Evolutionary conservation across 1,284 basidiomycete genomes (phyloP).

Genomic region (Sanghuangporus sanghuang): DNA sequence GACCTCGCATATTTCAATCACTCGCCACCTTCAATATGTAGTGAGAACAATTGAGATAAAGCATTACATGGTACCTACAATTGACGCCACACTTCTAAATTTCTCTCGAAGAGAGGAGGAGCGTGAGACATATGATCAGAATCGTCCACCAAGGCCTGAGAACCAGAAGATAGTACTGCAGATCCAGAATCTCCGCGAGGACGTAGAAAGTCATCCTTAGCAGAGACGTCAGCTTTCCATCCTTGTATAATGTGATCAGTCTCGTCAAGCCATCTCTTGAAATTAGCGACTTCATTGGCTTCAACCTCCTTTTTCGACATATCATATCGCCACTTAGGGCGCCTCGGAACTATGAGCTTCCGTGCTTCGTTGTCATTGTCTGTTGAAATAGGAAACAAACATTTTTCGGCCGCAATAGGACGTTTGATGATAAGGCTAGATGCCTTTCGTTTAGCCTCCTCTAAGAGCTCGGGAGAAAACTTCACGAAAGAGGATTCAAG

Average conservation of each 20-base stretch:
- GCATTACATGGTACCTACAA: constrained; percentile 44
- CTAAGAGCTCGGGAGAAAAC: constrained; percentile 58
- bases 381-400: constrained; percentile 36
- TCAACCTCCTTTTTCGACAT: constrained; percentile 87
- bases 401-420: constrained; percentile 47
- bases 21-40: constrained; percentile 64
- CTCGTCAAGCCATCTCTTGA: constrained; percentile 67
- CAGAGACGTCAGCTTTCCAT: constrained; percentile 38
- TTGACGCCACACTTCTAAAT: constrained; percentile 90
- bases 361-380: constrained; percentile 16
- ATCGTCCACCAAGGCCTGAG: constrained; percentile 20
- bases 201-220: constrained; percentile 17
- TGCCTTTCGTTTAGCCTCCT: constrained; percentile 55
- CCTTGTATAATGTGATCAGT: constrained; percentile 51
- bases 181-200: constrained; percentile 8
- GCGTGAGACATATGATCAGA: constrained; percentile 47
- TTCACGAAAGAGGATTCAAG: constrained; percentile 72
- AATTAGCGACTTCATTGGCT: constrained; percentile 75
- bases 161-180: constrained; percentile 22
- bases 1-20: constrained; percentile 81
- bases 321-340: constrained; percentile 81
- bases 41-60: constrained; percentile 4
- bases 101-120: constrained; percentile 81
- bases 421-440: constrained; percentile 49
- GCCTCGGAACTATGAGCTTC: constrained; percentile 27